These are phyloP conservation scores for Exutisphaerella laricina DNA, from an alignment of 2,329 filamentous ascomycete species.

Conservation along the genomic window DNA sequence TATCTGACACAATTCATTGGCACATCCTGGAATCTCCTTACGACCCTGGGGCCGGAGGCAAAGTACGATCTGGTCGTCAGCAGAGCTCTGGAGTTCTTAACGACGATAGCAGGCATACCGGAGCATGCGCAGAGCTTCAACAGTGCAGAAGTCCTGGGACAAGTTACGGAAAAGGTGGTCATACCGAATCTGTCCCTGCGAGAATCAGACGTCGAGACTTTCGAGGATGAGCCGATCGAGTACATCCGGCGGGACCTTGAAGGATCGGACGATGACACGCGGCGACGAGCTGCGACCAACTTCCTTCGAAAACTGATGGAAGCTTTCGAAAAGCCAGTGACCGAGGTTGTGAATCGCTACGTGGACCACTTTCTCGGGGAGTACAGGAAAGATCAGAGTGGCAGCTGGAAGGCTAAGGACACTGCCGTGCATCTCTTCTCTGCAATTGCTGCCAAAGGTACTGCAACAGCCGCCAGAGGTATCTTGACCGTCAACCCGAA, in stretches of 20 bases:
- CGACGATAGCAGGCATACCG: slow-evolving; percentile 72
- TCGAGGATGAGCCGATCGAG: slow-evolving; percentile 98
- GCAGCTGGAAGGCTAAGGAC: slow-evolving; percentile 95
- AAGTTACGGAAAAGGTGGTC: slow-evolving; percentile 94
- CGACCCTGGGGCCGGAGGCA: slow-evolving; percentile 75
- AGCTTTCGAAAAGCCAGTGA: slow-evolving; percentile 80
- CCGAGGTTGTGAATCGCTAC: slow-evolving; percentile 79
- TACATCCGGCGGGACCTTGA: slow-evolving; percentile 94
- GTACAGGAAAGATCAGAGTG: slow-evolving; percentile 60
- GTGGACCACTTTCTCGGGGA: slow-evolving; percentile 75
- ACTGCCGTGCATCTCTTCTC: slow-evolving; percentile 97
- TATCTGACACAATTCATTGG: slow-evolving; percentile 79
- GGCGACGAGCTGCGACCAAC: slow-evolving; percentile 86
- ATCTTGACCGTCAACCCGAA: slow-evolving; percentile 75
- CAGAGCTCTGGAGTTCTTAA: slow-evolving; percentile 90
- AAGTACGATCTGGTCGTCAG: slow-evolving; percentile 94
- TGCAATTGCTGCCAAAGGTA: slow-evolving; percentile 87
- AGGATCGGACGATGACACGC: slow-evolving; percentile 91
- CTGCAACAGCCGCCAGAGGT: slow-evolving; percentile 79
- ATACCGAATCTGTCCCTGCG: slow-evolving; percentile 86
- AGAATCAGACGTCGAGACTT: slow-evolving; percentile 90
- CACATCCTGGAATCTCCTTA: slow-evolving; percentile 86
- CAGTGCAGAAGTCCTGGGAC: slow-evolving; percentile 67
- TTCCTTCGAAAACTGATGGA: slow-evolving; percentile 86
- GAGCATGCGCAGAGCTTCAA: slow-evolving; percentile 83